Evolutionary conservation across 1,284 basidiomycete species (phyloP), one percentile per base, ranked within the genome.

Genomic region (Moesziomyces sp.): DNA sequence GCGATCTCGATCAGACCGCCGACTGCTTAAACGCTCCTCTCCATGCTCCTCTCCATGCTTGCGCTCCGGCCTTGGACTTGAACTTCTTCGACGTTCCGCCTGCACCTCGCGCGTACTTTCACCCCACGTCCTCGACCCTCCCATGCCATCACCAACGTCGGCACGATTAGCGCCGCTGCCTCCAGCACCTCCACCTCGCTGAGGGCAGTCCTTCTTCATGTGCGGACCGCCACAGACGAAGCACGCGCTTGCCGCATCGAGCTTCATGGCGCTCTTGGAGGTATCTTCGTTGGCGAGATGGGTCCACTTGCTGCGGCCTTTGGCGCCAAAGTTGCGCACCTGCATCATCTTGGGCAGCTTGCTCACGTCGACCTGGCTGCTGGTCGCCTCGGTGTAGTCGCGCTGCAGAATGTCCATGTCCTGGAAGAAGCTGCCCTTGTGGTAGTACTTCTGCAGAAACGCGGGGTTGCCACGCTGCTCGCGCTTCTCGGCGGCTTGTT

Each of bases 401-500:
- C 91, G 91, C 79, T 88, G 89, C 77, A 97, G 89, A 71, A 99
- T 90, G 53, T 97, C 94, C 75, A 91, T 89, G 85, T 97, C 96
- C 90, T 84, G 77, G 85, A 97, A 94, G 88, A 99, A 99, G 63
- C 94, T 95, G 79, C 97, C 97, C 86, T 97, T 98, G 87, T 99
- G 97, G 89, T 94, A 98, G 84, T 97, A 99, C 86, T 97, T 98
- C 84, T 99, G 94, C 79, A 98, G 85, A 86, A 99, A 98, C 78
- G 90, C 92, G 84, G 94, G 92, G 69, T 92, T 88, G 3, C 93
- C 93, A 78, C 93, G 91, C 2, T 74, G 90, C 85, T 95, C 50
- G 1, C 30, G 30, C 46, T 46, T 68, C 52, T 64, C 68, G 40
- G 64, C 71, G 4, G 49, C 54, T 11, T 33, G 38, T 0, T 42